Evolutionary conservation across 2,329 filamentous ascomycete genomes (phyloP).

Genomic region (Teratosphaeriaceae sp.): DNA sequence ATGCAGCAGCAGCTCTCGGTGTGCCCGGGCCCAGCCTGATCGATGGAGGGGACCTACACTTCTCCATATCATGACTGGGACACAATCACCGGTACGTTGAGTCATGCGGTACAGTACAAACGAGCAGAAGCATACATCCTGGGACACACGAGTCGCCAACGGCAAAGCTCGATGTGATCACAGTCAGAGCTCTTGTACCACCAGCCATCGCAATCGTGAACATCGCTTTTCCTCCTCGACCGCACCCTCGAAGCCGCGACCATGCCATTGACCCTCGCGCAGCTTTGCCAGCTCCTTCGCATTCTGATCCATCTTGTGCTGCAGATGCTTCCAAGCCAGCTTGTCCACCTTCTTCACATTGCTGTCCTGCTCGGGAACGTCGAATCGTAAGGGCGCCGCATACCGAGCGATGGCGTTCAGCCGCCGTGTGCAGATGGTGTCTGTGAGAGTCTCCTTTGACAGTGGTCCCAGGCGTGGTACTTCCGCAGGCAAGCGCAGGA

Average conservation of each 20-base stretch:
- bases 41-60: too few species aligned
- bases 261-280: conserved; percentile 2
- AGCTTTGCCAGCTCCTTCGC: conserved; percentile 1
- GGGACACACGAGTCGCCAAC: neutral
- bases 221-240: conserved; percentile 4
- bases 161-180: too few species aligned
- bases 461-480: conserved; percentile 3
- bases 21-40: too few species aligned
- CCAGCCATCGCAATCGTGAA: conserved; percentile 6
- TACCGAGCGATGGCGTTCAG: conserved; percentile 1
- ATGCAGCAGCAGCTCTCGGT: too few species aligned
- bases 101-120: too few species aligned
- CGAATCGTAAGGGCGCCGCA: neutral
- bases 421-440: conserved; percentile 2
- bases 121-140: neutral
- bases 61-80: too few species aligned
- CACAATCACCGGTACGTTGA: too few species aligned
- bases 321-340: conserved; percentile 6
- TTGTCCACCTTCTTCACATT: conserved; percentile 2
- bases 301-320: neutral
- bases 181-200: conserved; percentile 3
- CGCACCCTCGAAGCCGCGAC: conserved; percentile 4
- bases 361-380: neutral
- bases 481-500: conserved; percentile 1
- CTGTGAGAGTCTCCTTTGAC: conserved; percentile 2